Conservation (phyloP, 2,329 filamentous ascomycete genomes). For the Sarocladium kiliense region DNA sequence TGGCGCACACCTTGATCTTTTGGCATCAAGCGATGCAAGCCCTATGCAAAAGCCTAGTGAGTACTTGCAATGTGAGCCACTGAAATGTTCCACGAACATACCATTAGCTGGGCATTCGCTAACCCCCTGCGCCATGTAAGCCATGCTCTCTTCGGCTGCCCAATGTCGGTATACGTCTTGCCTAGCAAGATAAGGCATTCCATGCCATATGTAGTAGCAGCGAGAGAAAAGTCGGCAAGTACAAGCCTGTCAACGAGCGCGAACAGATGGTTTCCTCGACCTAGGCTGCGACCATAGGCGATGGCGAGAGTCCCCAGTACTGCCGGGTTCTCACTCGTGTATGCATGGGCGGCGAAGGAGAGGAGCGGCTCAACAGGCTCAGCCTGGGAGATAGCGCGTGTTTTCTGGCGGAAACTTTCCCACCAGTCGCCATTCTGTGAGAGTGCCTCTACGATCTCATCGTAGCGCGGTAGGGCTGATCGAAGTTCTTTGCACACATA, state of each 20-base stretch:
- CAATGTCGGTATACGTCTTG: constrained; percentile 37
- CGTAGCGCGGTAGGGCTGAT: constrained; percentile 8
- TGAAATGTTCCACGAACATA: constrained; percentile 18
- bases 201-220: constrained; percentile 34
- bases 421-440: constrained; percentile 4
- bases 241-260: constrained; percentile 33
- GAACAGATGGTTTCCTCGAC: constrained; percentile 17
- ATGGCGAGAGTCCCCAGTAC: constrained; percentile 29
- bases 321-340: constrained; percentile 27
- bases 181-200: constrained; percentile 36
- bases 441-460: constrained; percentile 5
- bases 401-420: constrained; percentile 2
- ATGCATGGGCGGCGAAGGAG: constrained; percentile 14
- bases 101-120: constrained; percentile 36
- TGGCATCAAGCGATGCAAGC: neutral
- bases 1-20: constrained; percentile 15
- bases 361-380: neutral
- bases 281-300: constrained; percentile 21
- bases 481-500: constrained; percentile 9
- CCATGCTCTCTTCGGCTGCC: constrained; percentile 37
- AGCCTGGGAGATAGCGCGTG: constrained; percentile 1
- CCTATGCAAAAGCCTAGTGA: neutral
- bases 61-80: neutral
- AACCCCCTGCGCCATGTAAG: constrained; percentile 33
- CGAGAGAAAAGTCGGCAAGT: constrained; percentile 33